These are phyloP conservation scores for Colletotrichum tropicicola DNA, from an alignment of 2,329 filamentous ascomycete species.

Conservation along the genomic window DNA sequence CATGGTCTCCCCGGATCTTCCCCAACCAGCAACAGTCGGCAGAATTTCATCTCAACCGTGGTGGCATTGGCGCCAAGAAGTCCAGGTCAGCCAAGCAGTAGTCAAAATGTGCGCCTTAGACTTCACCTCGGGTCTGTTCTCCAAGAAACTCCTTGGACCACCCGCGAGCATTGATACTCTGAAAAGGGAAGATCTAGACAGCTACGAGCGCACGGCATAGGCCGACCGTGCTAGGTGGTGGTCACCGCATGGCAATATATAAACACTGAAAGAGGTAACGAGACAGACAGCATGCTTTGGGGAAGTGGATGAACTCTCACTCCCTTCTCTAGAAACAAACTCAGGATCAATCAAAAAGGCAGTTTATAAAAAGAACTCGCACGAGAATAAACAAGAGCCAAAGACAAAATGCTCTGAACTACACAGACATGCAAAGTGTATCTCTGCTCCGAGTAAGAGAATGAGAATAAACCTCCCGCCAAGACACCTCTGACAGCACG, in stretches of 20 bases:
- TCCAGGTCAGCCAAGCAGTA: not conserved
- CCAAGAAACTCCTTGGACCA: not conserved
- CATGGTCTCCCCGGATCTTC: not conserved
- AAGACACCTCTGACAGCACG: conserved; percentile 6
- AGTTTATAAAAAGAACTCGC: too few relatives aligned
- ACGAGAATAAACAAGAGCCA: not conserved
- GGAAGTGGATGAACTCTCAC: not conserved
- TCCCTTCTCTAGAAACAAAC: not conserved
- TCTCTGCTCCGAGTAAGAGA: not conserved
- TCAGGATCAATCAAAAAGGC: too few relatives aligned
- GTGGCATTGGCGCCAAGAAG: conserved; percentile 11
- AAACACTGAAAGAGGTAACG: not conserved
- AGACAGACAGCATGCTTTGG: not conserved
- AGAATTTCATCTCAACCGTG: not conserved
- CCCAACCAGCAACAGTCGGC: not conserved
- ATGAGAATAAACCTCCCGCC: not conserved
- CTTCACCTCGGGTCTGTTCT: not conserved
- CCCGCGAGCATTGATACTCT: too few relatives aligned
- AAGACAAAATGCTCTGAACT: not conserved
- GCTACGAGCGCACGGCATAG: not conserved
- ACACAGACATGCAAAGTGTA: not conserved
- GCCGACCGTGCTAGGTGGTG: not conserved
- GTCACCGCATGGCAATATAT: not conserved
- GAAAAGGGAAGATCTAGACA: too few relatives aligned
- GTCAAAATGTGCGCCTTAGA: not conserved